These are phyloP conservation scores for Salisapilia sapeloensis DNA, from an alignment of 352 stramenopile species.

Conservation along the genomic window DNA sequence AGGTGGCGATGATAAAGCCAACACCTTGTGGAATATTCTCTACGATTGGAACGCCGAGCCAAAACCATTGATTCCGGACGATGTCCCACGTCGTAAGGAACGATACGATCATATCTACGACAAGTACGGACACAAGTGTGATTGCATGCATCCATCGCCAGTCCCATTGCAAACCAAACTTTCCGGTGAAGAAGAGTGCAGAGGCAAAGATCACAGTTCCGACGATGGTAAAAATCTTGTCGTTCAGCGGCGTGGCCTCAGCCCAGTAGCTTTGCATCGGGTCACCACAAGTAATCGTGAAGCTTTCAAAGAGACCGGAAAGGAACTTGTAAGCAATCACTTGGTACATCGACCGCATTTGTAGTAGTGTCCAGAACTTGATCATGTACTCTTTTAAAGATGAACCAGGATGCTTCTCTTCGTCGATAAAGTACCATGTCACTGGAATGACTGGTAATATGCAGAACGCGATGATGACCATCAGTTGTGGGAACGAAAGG, in stretches of 20 bases:
- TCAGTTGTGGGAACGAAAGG: slow-evolving; percentile 19
- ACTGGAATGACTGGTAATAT: slow-evolving; percentile 13
- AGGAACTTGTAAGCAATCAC: slow-evolving; percentile 22
- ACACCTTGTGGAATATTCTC: slow-evolving; percentile 18
- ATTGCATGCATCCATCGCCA: slow-evolving; percentile 17
- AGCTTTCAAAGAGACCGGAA: slow-evolving; percentile 16
- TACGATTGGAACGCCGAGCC: slow-evolving; percentile 13
- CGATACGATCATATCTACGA: slow-evolving; percentile 14
- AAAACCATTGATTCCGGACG: slow-evolving; percentile 28
- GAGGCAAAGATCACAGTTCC: slow-evolving; percentile 13
- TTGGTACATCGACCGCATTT: slow-evolving; percentile 19
- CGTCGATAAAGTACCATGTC: slow-evolving; percentile 32
- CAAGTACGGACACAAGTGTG: slow-evolving; percentile 10
- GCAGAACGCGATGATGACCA: slow-evolving; percentile 22
- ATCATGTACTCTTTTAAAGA: slow-evolving; percentile 18
- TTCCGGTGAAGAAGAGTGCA: slow-evolving; percentile 12
- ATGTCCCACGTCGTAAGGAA: slow-evolving; percentile 21
- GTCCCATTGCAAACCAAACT: slow-evolving; percentile 25
- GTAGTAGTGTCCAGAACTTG: slow-evolving; percentile 11
- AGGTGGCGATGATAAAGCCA: slow-evolving; percentile 20
- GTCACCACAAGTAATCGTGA: slow-evolving; percentile 10
- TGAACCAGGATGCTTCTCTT: slow-evolving; percentile 15
- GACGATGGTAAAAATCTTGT: slow-evolving; percentile 14
- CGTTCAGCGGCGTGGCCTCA: slow-evolving; percentile 12
- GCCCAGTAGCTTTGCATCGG: slow-evolving; percentile 17